Percentiles rank a stretch among this genome's conserved stretches.
These are phyloP conservation scores for Phaeosphaeria sp. DNA, from an alignment of 2,329 filamentous ascomycete genomes.

Conservation along the genomic window DNA sequence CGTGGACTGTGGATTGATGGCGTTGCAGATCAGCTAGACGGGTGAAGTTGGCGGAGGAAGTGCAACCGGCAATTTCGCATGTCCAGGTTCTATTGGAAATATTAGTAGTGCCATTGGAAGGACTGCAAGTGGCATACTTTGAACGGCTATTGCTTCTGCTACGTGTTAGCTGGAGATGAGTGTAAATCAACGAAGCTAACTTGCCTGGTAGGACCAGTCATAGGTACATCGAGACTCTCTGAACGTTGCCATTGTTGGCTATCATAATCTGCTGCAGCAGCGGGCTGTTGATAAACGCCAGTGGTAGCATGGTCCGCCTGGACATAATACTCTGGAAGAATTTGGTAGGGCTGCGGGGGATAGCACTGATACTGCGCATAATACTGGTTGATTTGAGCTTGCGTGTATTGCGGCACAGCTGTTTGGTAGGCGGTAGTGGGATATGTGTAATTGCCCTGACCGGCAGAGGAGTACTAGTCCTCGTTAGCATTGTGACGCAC, in stretches of 20 bases:
- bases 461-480: slow-evolving; percentile 26
- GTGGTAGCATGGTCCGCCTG: slow-evolving; percentile 18
- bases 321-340: slow-evolving; percentile 32
- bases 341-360: slow-evolving; percentile 35
- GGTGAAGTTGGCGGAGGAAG: slow-evolving; percentile 43
- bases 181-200: neutral
- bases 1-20: slow-evolving; percentile 45
- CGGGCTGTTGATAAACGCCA: slow-evolving; percentile 16
- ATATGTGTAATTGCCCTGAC: slow-evolving; percentile 28
- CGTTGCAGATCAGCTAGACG: slow-evolving; percentile 45
- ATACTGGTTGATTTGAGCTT: slow-evolving; percentile 38
- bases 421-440: slow-evolving; percentile 15
- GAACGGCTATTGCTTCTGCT: slow-evolving; percentile 24
- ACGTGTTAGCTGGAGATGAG: neutral
- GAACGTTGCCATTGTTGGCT: slow-evolving; percentile 16
- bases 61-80: slow-evolving; percentile 38
- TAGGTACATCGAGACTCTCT: slow-evolving; percentile 6
- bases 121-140: slow-evolving; percentile 15
- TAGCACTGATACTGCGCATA: slow-evolving; percentile 40
- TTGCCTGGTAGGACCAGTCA: slow-evolving; percentile 13
- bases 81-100: slow-evolving; percentile 34
- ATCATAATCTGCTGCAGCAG: slow-evolving; percentile 16
- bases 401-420: slow-evolving; percentile 39
- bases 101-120: slow-evolving; percentile 4
- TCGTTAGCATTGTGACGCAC: slow-evolving; percentile 1